Base-by-base conservation (phyloP, 2,329 filamentous ascomycete species). In the Paramyrothecium roridum region DNA sequence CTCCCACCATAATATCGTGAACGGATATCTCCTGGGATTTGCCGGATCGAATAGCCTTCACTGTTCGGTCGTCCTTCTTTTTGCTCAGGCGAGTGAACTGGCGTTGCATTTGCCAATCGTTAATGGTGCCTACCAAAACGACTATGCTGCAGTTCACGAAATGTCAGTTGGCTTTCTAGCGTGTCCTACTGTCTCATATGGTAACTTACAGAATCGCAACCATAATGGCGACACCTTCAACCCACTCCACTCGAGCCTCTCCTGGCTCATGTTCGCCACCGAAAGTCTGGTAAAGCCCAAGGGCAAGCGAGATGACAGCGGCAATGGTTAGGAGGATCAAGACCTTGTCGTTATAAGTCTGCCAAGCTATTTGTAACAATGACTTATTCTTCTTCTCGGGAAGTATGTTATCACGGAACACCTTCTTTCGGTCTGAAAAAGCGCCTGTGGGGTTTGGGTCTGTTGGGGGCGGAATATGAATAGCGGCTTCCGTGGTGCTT, bases 211-310 rank as follows among this genome's bases (percentile, higher is more conserved):
- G 56, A 56, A 87, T 84, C 30, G 84, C 84, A 19, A 83, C 81
- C 56, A 79, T 79, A 57, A 88, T 87, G 37, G 85, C 84, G 40
- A 87, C 82, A 20, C 85, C 85, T 67, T 87, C 85, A 10, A 87
- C 79, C 85, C 82, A 89, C 61, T 86, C 85, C 17, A 84, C 80
- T 10, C 52, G 23, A 13, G 78, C 73, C 3, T 72, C 68, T 2
- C 70, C 73, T 3, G 73, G 71, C 3, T 70, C 63, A 52, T 79
- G 30, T 16, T 23, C 40, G 59, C 73, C 62, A 33, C 80, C 79
- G 30, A 88, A 78, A 0, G 84, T 85, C 68, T 89, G 82, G 60
- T 89, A 89, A 2, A 89, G 72, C 4, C 86, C 86, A 6, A 89
- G 75, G 1, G 83, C 83, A 11, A 89, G 71, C 2, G 86, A 89